Percentiles rank a stretch among this genome's conserved stretches.
Conservation (phyloP, 2,329 filamentous ascomycete genomes). For the Epichloe brachyelytri region DNA sequence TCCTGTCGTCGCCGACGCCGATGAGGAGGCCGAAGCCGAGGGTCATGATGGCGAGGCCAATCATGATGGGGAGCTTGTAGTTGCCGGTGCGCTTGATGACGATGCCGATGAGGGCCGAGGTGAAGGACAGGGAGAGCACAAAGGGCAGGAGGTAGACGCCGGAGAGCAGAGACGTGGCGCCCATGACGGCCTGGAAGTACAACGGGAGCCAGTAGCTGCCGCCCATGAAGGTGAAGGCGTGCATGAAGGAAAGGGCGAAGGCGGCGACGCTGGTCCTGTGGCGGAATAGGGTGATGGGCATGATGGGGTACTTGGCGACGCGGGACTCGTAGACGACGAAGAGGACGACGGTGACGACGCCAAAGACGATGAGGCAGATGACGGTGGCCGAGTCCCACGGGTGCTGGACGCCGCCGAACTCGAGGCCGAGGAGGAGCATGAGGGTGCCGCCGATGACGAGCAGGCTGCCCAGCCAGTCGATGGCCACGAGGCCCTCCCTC, state of each 20-base stretch:
- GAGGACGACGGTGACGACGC: slow-evolving; percentile 44
- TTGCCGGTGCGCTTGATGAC: slow-evolving; percentile 51
- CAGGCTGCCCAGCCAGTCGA: slow-evolving; percentile 44
- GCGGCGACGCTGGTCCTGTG: slow-evolving; percentile 52
- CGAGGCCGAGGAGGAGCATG: slow-evolving; percentile 76
- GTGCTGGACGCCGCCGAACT: slow-evolving; percentile 65
- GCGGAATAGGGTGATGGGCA: slow-evolving; percentile 60
- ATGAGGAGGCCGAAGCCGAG: slow-evolving; percentile 54
- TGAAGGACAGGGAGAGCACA: slow-evolving; percentile 52
- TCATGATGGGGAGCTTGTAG: slow-evolving; percentile 48
- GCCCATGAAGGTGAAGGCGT: slow-evolving; percentile 67
- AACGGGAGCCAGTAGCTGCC: slow-evolving; percentile 70
- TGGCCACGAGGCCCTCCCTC: slow-evolving; percentile 46
- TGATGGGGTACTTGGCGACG: slow-evolving; percentile 63
- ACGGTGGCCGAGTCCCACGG: slow-evolving; percentile 67
- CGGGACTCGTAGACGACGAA: slow-evolving; percentile 65
- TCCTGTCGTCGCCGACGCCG: slow-evolving; percentile 42
- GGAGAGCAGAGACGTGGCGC: slow-evolving; percentile 54
- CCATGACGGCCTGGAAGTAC: slow-evolving; percentile 69
- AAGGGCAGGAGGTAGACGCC: slow-evolving; percentile 65
- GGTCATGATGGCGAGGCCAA: slow-evolving; percentile 44
- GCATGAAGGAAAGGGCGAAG: slow-evolving; percentile 54
- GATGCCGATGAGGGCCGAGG: slow-evolving; percentile 44
- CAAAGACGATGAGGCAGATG: slow-evolving; percentile 67
- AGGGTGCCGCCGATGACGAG: slow-evolving; percentile 64